Conservation (phyloP, 1,139 yeast species). For the Yamadazyma conglobata region DNA sequence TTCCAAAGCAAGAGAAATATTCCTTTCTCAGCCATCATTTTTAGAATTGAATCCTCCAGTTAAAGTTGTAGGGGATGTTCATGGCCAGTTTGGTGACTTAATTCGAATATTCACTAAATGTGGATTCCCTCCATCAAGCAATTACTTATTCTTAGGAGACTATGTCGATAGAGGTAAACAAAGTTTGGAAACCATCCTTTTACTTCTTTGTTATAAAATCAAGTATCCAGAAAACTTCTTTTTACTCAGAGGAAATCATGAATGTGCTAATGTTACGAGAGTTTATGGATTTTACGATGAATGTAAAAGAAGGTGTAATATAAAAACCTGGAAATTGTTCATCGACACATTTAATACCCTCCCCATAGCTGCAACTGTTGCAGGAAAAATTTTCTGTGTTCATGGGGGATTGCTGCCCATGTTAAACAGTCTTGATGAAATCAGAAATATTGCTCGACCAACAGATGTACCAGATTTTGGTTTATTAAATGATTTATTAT, state of each 20-base stretch:
- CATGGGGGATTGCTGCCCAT: constrained; percentile 97
- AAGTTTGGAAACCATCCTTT: constrained; percentile 81
- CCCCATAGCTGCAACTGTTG: constrained; percentile 94
- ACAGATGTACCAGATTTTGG: constrained; percentile 98
- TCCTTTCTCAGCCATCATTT: constrained; percentile 82
- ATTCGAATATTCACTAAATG: constrained; percentile 90
- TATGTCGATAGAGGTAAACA: constrained; percentile 97
- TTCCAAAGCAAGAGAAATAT: constrained; percentile 81
- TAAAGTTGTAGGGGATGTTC: constrained; percentile 96
- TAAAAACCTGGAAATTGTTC: constrained; percentile 90
- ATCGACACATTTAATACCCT: constrained; percentile 92
- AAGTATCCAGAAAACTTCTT: constrained; percentile 96
- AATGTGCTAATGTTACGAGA: constrained; percentile 92
- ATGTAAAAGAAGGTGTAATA: constrained; percentile 88
- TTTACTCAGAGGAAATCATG: constrained; percentile 90
- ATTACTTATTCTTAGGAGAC: constrained; percentile 89
- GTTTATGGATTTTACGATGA: constrained; percentile 97
- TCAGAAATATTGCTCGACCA: constrained; percentile 85
- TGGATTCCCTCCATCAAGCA: constrained; percentile 96
- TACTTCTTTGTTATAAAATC: constrained; percentile 85
- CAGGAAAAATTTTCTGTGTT: constrained; percentile 93
- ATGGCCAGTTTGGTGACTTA: constrained; percentile 92
- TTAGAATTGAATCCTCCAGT: constrained; percentile 93
- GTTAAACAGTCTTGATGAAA: constrained; percentile 85
- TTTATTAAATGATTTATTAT: constrained; percentile 79